A percentile compares a stretch with the other conserved stretches of the same genome.
Evolutionary conservation across 192 early-diverging fungal species (phyloP).

Genomic region (Linnemannia schmuckeri): DNA sequence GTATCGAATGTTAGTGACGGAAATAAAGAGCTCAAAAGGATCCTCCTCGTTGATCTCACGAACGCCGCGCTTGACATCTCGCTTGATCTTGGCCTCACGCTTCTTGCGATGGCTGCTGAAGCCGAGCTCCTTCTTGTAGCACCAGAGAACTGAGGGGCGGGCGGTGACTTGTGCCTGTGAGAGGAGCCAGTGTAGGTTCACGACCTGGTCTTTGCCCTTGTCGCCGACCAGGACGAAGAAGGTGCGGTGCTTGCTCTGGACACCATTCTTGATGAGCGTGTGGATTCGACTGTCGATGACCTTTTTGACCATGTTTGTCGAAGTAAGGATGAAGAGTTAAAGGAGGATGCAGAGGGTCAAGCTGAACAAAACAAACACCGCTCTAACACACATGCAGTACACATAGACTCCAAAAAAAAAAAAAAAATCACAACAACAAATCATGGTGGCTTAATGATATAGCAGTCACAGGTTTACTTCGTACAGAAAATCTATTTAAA

Average conservation of each 20-base stretch:
- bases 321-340: slow-evolving; percentile 2
- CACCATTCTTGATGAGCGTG: slow-evolving; percentile 92
- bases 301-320: slow-evolving; percentile 78
- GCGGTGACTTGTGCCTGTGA: slow-evolving; percentile 92
- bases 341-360: slow-evolving; percentile 1
- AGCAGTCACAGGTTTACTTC: background rate
- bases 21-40: slow-evolving; percentile 98
- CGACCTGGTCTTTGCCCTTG: slow-evolving; percentile 92
- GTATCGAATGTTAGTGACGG: slow-evolving; percentile 96
- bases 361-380: background rate
- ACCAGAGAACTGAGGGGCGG: slow-evolving; percentile 98
- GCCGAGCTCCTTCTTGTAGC: slow-evolving; percentile 98
- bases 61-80: slow-evolving; percentile 91
- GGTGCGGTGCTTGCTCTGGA: slow-evolving; percentile 91
- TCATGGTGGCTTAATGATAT: slow-evolving; percentile 11
- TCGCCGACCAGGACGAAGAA: slow-evolving; percentile 98
- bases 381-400: background rate
- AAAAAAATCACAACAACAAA: slow-evolving; percentile 20
- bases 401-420: slow-evolving; percentile 8
- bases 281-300: slow-evolving; percentile 95
- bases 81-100: slow-evolving; percentile 95
- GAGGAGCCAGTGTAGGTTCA: slow-evolving; percentile 96
- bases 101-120: slow-evolving; percentile 97
- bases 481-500: background rate
- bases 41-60: slow-evolving; percentile 94